Base-by-base conservation (phyloP, 1,284 basidiomycete genomes). In the Cystobasidiaceae sp. region DNA sequence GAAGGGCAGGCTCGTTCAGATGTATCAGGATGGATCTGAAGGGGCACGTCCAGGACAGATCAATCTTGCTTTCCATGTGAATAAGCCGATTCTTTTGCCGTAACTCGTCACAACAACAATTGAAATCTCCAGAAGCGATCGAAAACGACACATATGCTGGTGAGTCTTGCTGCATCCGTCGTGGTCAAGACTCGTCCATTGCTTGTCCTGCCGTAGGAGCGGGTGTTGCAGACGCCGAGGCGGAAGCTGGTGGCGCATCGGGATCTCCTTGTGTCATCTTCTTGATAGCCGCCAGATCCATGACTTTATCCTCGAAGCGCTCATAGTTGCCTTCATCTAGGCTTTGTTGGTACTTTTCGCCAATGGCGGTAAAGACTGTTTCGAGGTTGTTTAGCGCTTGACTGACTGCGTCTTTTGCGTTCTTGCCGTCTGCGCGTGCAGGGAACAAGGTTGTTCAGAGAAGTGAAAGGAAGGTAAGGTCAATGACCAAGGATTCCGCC, bases 331-430 rank as follows among this genome's bases (percentile, higher is more conserved):
- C 72, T 0, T 25, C 28, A 2, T 54, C 65, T n/a, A 74, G 57
- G 3, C 71, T 60, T 2, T 59, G 68, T 30, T 67, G 46, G 69
- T 74, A 75, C 46, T 67, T 48, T 7, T 67, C 63, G n/a, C 65
- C 60, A 28, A 75, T 67, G n/a, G 61, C 54, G 15, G 56, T 52
- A 25, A 71, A 67, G 50, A 74, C 54, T 28, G 52, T 46, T 43
- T 74, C 73, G 51, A 74, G 52, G 50, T 72, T 69, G 66, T 69
- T 63, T 13, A 74, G 62, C 32, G 74, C 74, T 28, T 65, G 51
- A 32, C 66, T 46, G 1, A 74, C 56, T 9, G 73, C 74, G 1
- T 61, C 64, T 41, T 66, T 46, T 0, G 71, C 70, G 19, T 68
- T 69, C 57, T 72, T 71, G 15, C 67, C 66, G 48, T 74, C 73